A percentile compares a stretch with the other conserved stretches of the same genome.
phyloP scores from a whole-genome alignment of 1,284 basidiomycete genomes.

The Puccinia coronata region DNA sequence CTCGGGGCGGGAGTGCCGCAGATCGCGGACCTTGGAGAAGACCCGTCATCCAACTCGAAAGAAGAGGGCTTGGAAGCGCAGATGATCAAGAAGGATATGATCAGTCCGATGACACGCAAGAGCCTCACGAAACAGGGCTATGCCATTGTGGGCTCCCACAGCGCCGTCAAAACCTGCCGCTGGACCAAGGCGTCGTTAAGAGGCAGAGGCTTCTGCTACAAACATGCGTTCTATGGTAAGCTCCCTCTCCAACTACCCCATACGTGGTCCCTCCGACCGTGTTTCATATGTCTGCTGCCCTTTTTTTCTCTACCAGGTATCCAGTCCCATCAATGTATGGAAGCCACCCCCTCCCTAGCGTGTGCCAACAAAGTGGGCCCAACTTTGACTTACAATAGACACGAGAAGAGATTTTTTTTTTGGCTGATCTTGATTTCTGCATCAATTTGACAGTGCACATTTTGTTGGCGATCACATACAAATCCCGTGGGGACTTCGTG shows the following conservation, averaged over 20 bases:
- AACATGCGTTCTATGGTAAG: constrained; percentile 50
- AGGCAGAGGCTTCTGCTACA: constrained; percentile 51
- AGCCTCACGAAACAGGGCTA: constrained; percentile 51
- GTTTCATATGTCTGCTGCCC: not conserved
- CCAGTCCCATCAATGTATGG: constrained; percentile 51
- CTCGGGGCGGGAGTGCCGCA: constrained; percentile 41
- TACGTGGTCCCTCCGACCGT: not conserved
- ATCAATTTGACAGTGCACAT: constrained; percentile 51
- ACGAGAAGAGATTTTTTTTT: too few species aligned
- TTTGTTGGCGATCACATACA: constrained; percentile 50
- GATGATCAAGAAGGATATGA: constrained; percentile 48
- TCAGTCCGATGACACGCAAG: constrained; percentile 49
- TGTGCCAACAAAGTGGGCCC: constrained; percentile 50
- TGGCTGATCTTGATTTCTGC: too few species aligned
- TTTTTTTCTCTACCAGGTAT: constrained; percentile 37
- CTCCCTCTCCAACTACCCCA: not conserved
- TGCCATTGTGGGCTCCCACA: constrained; percentile 49
- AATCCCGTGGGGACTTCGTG: constrained; percentile 51
- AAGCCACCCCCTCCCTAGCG: constrained; percentile 50
- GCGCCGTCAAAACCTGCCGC: constrained; percentile 51
- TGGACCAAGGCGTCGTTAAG: constrained; percentile 50
- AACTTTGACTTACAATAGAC: too few species aligned
- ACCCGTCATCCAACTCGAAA: not conserved
- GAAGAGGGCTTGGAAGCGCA: not conserved
- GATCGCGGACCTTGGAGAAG: not conserved